Percentiles rank a stretch among this genome's conserved stretches.
phyloP scores from a whole-genome alignment of 257 asterid genomes.

The Lycium barbarum region DNA sequence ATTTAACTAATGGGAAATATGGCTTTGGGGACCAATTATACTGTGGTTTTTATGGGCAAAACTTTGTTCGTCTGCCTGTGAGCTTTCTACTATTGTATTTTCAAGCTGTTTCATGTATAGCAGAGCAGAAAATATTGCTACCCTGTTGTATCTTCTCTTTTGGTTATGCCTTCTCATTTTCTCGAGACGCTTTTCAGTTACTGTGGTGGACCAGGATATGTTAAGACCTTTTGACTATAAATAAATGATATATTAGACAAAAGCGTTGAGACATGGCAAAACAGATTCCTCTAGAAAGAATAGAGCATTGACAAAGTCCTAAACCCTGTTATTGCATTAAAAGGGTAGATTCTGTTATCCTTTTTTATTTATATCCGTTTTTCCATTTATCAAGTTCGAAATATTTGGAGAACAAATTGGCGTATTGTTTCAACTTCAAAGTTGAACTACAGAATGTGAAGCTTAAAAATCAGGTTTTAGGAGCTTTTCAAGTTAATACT shows the following conservation, averaged over 20 bases:
- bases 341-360: not conserved
- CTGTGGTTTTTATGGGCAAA: not conserved
- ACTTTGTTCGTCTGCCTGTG: not conserved
- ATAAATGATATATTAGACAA: not conserved
- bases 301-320: not conserved
- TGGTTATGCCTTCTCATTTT: not conserved
- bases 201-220: not conserved
- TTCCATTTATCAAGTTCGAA: too few relatives aligned
- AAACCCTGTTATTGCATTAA: not conserved
- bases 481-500: too few relatives aligned
- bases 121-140: not conserved
- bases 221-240: not conserved
- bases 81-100: not conserved
- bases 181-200: not conserved
- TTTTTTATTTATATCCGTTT: too few relatives aligned
- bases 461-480: too few relatives aligned
- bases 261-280: not conserved
- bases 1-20: not conserved
- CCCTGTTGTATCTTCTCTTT: not conserved
- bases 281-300: not conserved
- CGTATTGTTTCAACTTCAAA: too few relatives aligned
- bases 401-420: too few relatives aligned
- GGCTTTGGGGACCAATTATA: not conserved
- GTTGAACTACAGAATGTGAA: too few relatives aligned
- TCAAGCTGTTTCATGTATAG: not conserved